Evolutionary conservation across 345 rosid species (phyloP).

Genomic region (Syzygium oleosum): DNA sequence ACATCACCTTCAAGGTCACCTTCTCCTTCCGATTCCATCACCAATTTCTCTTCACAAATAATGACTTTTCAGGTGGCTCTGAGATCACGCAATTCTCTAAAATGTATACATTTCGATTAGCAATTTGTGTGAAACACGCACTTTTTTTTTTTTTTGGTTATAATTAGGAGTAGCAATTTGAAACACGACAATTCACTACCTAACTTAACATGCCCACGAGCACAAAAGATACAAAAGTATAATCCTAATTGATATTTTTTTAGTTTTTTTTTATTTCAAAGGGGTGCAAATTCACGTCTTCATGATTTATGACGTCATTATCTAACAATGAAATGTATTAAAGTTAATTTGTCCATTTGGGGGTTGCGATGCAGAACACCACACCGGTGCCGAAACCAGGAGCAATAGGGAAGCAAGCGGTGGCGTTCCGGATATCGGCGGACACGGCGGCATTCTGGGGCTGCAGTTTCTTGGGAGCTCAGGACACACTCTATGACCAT

Average conservation of each 20-base stretch:
- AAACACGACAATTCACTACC: not conserved
- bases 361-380: conserved; percentile 44
- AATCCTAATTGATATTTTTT: not conserved
- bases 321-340: not conserved
- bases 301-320: not conserved
- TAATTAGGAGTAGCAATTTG: not conserved
- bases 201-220: not conserved
- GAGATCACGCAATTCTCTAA: not conserved
- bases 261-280: not conserved
- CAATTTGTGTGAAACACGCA: not conserved
- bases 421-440: conserved; percentile 83
- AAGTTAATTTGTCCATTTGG: not conserved
- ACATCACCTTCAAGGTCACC: conserved; percentile 81
- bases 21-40: not conserved
- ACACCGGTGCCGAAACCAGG: conserved; percentile 86
- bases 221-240: not conserved
- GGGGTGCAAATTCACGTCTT: not conserved
- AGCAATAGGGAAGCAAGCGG: conserved; percentile 85
- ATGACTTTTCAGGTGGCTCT: not conserved
- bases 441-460: conserved; percentile 81
- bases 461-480: conserved; percentile 82
- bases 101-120: fast-evolving
- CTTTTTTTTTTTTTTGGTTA: not conserved
- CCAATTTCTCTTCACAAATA: not conserved
- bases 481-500: conserved; percentile 93